Evolutionary conservation across 2,329 filamentous ascomycete genomes (phyloP), one percentile per base, ranked within the genome.

Genomic region (Alternaria triticina): DNA sequence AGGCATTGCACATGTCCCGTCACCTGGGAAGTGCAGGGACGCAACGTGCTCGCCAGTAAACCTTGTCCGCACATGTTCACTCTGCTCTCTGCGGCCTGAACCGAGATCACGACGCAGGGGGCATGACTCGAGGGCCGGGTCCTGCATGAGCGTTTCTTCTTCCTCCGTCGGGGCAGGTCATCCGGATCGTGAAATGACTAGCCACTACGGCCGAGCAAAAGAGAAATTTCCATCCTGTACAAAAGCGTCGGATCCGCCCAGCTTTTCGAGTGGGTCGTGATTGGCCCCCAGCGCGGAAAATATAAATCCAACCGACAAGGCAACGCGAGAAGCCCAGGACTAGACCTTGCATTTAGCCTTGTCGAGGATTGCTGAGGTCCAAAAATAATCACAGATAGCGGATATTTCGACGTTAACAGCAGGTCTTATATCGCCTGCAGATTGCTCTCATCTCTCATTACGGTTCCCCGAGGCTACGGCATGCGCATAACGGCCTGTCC

Each of bases 321-420:
- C 62, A 74, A 64, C 62, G 66, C 70, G 63, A 40, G 36, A 62
- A 59, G 64, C 62, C 71, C 65, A 70, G 69, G 46, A 36, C 65
- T 57, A 47, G 65, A 43, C 64, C 67, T 67, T 65, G 67, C 64
- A 71, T 76, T 74, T 76, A 77, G 72, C 74, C 74, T 59, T 30
- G 66, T 68, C 69, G 54, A 63, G 65, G 62, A 59, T 55, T 58
- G 50, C 44, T 54, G 62, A 61, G 70, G 60, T 70, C 77, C 77
- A 76, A 75, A 76, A 74, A 70, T 75, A 62, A 62, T 62, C 56
- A 54, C 50, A 59, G 70, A 71, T 66, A 72, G 69, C 75, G 75
- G 75, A 67, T 73, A 62, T 75, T 70, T 73, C 70, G 72, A 74
- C 74, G 71, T 77, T 76, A 78, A 72, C 57, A 76, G 74, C 68